Evolutionary conservation across 2,329 filamentous ascomycete genomes (phyloP).

Genomic region (Sordariomycetes sp.): DNA sequence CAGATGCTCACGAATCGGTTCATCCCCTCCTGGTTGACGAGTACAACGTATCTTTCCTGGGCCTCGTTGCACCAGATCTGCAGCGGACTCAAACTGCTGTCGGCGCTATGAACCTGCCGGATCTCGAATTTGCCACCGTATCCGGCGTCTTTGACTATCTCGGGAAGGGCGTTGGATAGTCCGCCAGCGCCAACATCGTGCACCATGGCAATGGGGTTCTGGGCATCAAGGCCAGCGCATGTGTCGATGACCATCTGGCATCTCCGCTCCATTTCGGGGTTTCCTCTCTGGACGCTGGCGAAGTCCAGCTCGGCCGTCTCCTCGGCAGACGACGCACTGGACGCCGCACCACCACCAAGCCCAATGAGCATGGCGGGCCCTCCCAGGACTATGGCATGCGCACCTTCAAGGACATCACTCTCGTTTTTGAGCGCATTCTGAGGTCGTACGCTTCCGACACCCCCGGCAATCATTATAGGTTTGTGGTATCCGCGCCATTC

Average conservation of each 20-base stretch:
- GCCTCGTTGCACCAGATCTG: constrained; percentile 98
- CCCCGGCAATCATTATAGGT: constrained; percentile 96
- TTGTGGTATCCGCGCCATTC: constrained; percentile 93
- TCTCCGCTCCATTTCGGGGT: constrained; percentile 88
- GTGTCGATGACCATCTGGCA: constrained; percentile 98
- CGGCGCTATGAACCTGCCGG: constrained; percentile 84
- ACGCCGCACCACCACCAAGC: constrained; percentile 88
- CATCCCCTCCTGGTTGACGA: constrained; percentile 71
- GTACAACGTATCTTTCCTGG: constrained; percentile 90
- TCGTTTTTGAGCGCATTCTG: constrained; percentile 82
- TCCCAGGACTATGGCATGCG: constrained; percentile 84
- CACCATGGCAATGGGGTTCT: constrained; percentile 91
- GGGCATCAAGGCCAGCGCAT: constrained; percentile 70
- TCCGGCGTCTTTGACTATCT: constrained; percentile 84
- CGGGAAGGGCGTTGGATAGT: constrained; percentile 63
- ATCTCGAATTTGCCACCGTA: constrained; percentile 88
- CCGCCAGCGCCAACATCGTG: constrained; percentile 96
- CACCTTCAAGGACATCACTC: constrained; percentile 70
- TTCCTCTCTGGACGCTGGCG: constrained; percentile 92
- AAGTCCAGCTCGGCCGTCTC: constrained; percentile 90
- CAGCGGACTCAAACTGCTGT: constrained; percentile 85
- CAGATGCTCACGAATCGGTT: constrained; percentile 64
- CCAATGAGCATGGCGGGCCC: constrained; percentile 97
- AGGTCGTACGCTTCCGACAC: constrained; percentile 83
- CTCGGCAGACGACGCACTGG: constrained; percentile 79